Percentiles rank a stretch among this genome's conserved stretches.
Conservation (phyloP, 805 yeast genomes). For the Ogataea ganodermae region DNA sequence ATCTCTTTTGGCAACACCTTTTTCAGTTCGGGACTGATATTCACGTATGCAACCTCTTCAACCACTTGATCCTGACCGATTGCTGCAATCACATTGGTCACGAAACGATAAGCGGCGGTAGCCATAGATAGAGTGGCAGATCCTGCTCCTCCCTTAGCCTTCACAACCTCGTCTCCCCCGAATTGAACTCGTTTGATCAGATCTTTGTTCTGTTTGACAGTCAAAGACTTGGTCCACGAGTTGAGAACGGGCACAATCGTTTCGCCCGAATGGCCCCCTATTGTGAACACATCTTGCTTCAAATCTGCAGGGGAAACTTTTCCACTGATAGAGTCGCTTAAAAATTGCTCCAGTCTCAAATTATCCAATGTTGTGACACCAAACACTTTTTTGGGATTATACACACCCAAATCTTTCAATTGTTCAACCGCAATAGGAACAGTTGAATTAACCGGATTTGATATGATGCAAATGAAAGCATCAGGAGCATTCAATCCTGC, state of each 20-base stretch:
- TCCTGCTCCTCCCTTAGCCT: constrained; percentile 92
- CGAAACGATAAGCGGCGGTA: constrained; percentile 81
- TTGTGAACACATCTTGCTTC: constrained; percentile 57
- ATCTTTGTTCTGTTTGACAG: constrained; percentile 43
- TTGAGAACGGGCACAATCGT: constrained; percentile 83
- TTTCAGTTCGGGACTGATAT: constrained; percentile 39
- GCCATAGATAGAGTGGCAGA: constrained; percentile 97
- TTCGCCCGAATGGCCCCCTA: constrained; percentile 94
- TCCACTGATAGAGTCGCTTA: constrained; percentile 49
- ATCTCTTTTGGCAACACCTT: constrained; percentile 47
- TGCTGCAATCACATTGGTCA: constrained; percentile 60
- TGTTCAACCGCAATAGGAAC: constrained; percentile 61
- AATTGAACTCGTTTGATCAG: constrained; percentile 84
- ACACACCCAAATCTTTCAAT: constrained; percentile 50
- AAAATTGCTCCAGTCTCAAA: constrained; percentile 73
- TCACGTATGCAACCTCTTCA: constrained; percentile 65
- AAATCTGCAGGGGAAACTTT: constrained; percentile 45
- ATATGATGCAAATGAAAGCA: constrained; percentile 55
- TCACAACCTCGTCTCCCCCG: constrained; percentile 89
- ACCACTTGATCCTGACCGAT: constrained; percentile 62
- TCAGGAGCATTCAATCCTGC: constrained; percentile 49
- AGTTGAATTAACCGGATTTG: constrained; percentile 62
- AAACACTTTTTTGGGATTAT: constrained; percentile 50
- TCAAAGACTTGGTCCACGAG: constrained; percentile 33
- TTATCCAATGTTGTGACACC: constrained; percentile 62